phyloP scores from a whole-genome alignment of 208 protist genomes.

The Entamoeba dispar region DNA sequence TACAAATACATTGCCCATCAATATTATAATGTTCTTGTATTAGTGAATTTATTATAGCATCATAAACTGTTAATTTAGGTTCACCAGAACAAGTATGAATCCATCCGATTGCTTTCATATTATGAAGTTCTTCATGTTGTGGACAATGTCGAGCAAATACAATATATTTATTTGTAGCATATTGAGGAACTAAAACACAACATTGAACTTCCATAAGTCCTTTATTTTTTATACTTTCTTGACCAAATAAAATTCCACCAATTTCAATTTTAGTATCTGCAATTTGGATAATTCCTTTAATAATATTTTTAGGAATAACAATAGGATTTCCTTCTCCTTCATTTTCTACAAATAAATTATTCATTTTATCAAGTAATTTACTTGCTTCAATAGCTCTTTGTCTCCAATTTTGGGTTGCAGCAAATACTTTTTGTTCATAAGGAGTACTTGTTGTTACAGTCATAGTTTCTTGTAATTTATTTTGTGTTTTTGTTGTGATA shows the following conservation, averaged over 20 bases:
- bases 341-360: neutral
- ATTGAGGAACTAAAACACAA: neutral
- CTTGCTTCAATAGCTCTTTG: neutral
- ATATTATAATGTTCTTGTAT: neutral
- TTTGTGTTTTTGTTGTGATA: neutral
- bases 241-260: slow-evolving; percentile 3
- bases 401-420: slow-evolving; percentile 1
- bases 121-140: neutral
- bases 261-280: neutral
- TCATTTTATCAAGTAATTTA: neutral
- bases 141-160: neutral
- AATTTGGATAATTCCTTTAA: neutral
- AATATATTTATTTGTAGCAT: neutral
- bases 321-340: neutral
- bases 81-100: neutral
- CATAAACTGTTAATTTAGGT: neutral
- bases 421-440: neutral
- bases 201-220: neutral
- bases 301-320: neutral
- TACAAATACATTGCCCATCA: neutral
- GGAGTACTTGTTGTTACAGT: neutral
- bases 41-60: neutral
- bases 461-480: neutral
- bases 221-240: neutral
- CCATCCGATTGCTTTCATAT: neutral